Evolutionary conservation across 2,329 filamentous ascomycete genomes (phyloP).

Genomic region (Penicillium sp.): DNA sequence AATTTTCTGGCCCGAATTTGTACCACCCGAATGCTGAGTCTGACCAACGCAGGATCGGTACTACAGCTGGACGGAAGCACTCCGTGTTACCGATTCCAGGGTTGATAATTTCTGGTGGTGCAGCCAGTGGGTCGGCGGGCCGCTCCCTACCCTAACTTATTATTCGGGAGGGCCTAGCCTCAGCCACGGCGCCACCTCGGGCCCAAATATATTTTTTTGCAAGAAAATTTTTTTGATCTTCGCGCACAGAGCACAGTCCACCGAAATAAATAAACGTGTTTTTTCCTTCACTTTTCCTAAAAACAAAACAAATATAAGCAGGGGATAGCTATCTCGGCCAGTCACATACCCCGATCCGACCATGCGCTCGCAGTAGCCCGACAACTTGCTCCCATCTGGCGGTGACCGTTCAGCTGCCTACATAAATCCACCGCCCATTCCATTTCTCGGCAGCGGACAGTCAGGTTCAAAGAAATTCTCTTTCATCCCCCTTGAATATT

Average conservation of each 20-base stretch:
- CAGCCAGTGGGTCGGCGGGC: background rate
- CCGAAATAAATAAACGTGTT: background rate
- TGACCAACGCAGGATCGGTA: too few species aligned
- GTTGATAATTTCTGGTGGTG: too few species aligned
- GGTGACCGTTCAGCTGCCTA: background rate
- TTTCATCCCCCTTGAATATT: background rate
- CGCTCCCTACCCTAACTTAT: background rate
- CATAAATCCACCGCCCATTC: background rate
- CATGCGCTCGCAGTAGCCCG: conserved; percentile 11
- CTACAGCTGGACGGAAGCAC: too few species aligned
- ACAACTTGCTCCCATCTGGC: conserved; percentile 4
- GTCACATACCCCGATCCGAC: conserved; percentile 5
- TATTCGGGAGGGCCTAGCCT: background rate
- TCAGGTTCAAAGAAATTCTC: background rate
- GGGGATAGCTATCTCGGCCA: conserved; percentile 1
- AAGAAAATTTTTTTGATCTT: background rate
- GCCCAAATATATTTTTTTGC: too few species aligned
- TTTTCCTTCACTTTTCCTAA: background rate
- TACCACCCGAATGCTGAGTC: too few species aligned
- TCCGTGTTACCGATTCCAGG: too few species aligned
- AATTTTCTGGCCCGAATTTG: too few species aligned
- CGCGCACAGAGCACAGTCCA: background rate
- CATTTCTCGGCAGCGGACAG: background rate
- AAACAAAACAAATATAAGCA: background rate
- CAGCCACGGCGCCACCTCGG: background rate